Base-by-base conservation (phyloP, 2,329 filamentous ascomycete species). In the Penicillium oxalicum region DNA sequence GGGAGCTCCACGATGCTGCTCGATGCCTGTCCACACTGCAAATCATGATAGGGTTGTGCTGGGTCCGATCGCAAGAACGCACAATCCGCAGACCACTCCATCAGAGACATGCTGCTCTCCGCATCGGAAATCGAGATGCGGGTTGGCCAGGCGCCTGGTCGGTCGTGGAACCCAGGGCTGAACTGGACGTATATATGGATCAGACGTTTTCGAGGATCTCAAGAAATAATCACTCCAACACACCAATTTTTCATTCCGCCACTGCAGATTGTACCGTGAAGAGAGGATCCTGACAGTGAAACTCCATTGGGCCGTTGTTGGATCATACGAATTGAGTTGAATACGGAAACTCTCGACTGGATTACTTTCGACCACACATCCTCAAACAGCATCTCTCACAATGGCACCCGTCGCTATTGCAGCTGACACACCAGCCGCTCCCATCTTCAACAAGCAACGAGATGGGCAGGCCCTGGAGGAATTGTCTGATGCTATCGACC, bases 401-500 rank as follows among this genome's bases (percentile, higher is more conserved):
- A 66, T 66, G 63, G 62, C 62, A 53, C 63, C 63, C 25, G 56
- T 59, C 48, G 65, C 65, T 47, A 50, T 65, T 39, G 52, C 52
- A 37, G 51, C 49, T 26, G 55, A 54, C 24, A 43, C 55, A 18
- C 50, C 59, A 11, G 51, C 47, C 33, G 11, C 29, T 7, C 58
- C 64, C 43, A 50, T 52, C 42, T 58, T 61, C 49, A 69, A 74
- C 64, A 70, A 61, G 29, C 61, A 75, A 60, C 74, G 73, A 47
- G 77, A 82, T 62, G 79, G 79, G 39, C 73, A 76, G 32, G 78
- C 78, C 18, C 74, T 82, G 28, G 80, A 83, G 61, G 75, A 76
- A 3, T 74, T 77, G 9, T 80, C 79, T 7, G 80, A 83, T 58
- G 72, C 77, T 56, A 77, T 83, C 57, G 79, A 83, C 61, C 69